Base-by-base conservation (phyloP, 2,329 filamentous ascomycete genomes). In the Penicillium occitanis region DNA sequence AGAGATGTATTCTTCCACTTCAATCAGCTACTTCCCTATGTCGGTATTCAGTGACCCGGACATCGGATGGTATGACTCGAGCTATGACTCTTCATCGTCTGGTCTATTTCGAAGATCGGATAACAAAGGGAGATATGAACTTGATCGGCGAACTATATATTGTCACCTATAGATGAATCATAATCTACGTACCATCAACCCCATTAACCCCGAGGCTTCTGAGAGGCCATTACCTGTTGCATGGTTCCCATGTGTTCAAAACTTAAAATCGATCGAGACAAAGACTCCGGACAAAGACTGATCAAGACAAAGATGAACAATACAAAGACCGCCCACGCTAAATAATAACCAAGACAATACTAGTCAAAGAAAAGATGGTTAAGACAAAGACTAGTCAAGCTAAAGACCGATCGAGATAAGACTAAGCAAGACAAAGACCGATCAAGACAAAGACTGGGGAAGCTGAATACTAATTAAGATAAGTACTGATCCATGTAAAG, bases 41-140 rank as follows among this genome's bases (percentile, higher is more conserved):
- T 51, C 22, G 13, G 17, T 28, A 28, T 28, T 14, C 48, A 51
- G 48, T 51, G 13, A 30, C n/a, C 14, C 51, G 17, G 17, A 55
- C 28, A 35, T 55, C 10, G n/a, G 51, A 55, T 37, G 51, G 51
- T 55, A 55, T 55, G 51, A 55, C 51, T 55, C 51, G 30, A 35
- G n/a, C n/a, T 13, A 35, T 55, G 51, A 55, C 30, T 55, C 51
- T 35, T 55, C 30, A 7, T 55, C 17, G 4, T 51, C 30, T 35
- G 30, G 51, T 19, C 8, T 51, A n/a, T 14, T 17, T 7, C 3
- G 30, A 35, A 37, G n/a, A 55, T 55, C 51, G 5, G 51, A 55
- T 19, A 13, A 51, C 46, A 51, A 55, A 35, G 10, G 35, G 13
- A 14, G 30, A 35, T 25, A 17, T 30, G 14, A 33, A 33, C 30